Evolutionary conservation across 768 basidiomycete genomes (phyloP), one percentile per base, ranked within the genome.

Genomic region (Coprinopsis marcescibilis): DNA sequence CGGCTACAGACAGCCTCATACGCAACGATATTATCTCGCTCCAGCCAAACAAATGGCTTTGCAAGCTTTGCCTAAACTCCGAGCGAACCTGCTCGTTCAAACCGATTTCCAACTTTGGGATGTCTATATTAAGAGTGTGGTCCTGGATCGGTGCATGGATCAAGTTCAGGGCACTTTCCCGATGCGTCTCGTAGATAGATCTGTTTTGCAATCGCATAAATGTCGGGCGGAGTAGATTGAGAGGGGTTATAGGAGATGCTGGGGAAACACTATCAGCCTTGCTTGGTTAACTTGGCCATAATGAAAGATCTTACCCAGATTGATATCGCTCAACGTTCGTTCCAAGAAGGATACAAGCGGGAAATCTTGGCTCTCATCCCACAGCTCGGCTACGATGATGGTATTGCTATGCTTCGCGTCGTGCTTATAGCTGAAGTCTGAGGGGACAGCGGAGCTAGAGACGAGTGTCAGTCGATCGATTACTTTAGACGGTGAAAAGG

Each of bases 401-500:
- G 66, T 69, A 44, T 67, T 74, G 41, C 61, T 71, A 38, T 78
- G 79, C 58, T 77, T 76, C 4, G 87, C 82, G 58, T 89, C 84
- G 54, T 85, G 81, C 51, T 84, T 87, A 67, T 89, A 89, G 61
- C 81, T 86, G 57, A 89, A 87, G 62, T 89, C 86, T 0, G 77
- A 73, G 0, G 84, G 84, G 37, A 77, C 72, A 30, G 69, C 64
- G 12, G 72, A 70, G 59, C 87, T 87, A 60, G 11, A 2, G 19
- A 8, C 29, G 23, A 19, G 1, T 32, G 2, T 33, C 37, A 52
- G 29, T 26, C 11, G 46, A 21, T 27, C 1, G 11, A 8, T 49
- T 39, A 1, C 10, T 50, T 8, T 13, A 37, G 13, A 30, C 36
- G 46, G 37, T 7, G 38, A 20, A 19, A 33, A 42, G 4, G n/a